phyloP scores from a whole-genome alignment of 1,139 yeast species.

The Pichia sp. region DNA sequence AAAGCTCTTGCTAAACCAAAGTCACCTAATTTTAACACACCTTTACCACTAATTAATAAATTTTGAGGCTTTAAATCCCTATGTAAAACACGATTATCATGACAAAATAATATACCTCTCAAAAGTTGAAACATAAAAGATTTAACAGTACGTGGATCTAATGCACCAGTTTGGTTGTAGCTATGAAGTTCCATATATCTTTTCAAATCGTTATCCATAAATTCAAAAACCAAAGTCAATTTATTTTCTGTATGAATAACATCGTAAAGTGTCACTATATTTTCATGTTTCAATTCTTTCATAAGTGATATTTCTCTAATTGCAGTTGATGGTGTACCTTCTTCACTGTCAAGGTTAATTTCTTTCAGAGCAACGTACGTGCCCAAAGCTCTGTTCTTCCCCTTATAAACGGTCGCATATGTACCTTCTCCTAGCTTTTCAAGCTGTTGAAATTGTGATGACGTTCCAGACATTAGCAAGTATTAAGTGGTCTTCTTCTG shows the following conservation, averaged over 20 bases:
- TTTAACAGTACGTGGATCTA: conserved; percentile 73
- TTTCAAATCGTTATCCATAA: conserved; percentile 89
- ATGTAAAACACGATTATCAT: conserved; percentile 89
- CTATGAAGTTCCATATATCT: conserved; percentile 90
- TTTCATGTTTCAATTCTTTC: conserved; percentile 94
- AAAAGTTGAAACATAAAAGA: conserved; percentile 89
- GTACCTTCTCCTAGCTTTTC: conserved; percentile 98
- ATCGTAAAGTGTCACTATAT: conserved; percentile 87
- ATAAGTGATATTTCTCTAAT: conserved; percentile 91
- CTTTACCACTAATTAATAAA: conserved; percentile 76
- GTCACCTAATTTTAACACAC: conserved; percentile 92
- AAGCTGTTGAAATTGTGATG: conserved; percentile 38
- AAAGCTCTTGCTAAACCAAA: conserved; percentile 96
- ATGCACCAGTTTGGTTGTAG: conserved; percentile 53
- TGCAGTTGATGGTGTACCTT: conserved; percentile 98
- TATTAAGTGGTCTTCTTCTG: background rate
- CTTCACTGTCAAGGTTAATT: conserved; percentile 90
- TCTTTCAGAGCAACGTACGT: conserved; percentile 92
- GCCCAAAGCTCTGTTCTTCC: conserved; percentile 86
- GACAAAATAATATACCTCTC: conserved; percentile 90
- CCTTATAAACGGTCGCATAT: conserved; percentile 96
- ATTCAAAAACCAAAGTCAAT: conserved; percentile 86
- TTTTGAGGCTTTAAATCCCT: conserved; percentile 96
- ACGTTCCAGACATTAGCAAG: conserved; percentile 26
- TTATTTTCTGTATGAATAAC: conserved; percentile 97